Conservation (phyloP, 164 flowering plant genomes). For the Kalanchoe fedtschenkoi region DNA sequence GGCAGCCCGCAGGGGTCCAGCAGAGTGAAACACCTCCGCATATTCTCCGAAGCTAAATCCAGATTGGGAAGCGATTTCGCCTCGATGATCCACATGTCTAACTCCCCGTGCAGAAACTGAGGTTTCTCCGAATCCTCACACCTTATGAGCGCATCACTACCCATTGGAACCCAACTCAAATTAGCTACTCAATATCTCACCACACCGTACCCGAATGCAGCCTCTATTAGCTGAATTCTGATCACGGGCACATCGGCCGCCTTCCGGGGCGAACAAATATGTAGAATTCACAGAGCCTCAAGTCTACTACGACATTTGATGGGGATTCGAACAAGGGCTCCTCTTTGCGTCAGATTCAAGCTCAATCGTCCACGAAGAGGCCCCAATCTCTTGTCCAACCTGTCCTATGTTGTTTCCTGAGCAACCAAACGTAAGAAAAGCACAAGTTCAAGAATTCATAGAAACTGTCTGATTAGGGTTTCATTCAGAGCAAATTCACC, state of each 20-base stretch:
- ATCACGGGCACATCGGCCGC: too few relatives aligned
- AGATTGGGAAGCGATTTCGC: constrained; percentile 67
- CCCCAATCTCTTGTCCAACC: not conserved
- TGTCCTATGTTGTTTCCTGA: not conserved
- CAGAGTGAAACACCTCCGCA: constrained; percentile 39
- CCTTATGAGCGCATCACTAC: not conserved
- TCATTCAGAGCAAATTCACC: not conserved
- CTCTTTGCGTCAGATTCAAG: too few relatives aligned
- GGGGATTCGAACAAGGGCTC: not conserved
- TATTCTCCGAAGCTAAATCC: constrained; percentile 57
- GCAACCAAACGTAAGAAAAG: not conserved
- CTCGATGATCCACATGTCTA: constrained; percentile 47
- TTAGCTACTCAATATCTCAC: not conserved
- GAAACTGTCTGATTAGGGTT: not conserved
- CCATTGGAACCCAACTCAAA: not conserved
- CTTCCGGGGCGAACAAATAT: too few relatives aligned
- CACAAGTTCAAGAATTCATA: not conserved
- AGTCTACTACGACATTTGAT: too few relatives aligned
- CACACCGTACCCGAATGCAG: too few relatives aligned
- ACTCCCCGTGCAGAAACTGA: constrained; percentile 54
- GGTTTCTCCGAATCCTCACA: constrained; percentile 9
- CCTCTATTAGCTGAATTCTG: too few relatives aligned
- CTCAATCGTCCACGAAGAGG: not conserved
- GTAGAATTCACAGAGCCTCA: not conserved
- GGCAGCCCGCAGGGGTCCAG: constrained; percentile 28